Percentiles rank a stretch among this genome's conserved stretches.
These are phyloP conservation scores for Trichoderma gracile DNA, from an alignment of 2,329 filamentous ascomycete genomes.

Conservation along the genomic window DNA sequence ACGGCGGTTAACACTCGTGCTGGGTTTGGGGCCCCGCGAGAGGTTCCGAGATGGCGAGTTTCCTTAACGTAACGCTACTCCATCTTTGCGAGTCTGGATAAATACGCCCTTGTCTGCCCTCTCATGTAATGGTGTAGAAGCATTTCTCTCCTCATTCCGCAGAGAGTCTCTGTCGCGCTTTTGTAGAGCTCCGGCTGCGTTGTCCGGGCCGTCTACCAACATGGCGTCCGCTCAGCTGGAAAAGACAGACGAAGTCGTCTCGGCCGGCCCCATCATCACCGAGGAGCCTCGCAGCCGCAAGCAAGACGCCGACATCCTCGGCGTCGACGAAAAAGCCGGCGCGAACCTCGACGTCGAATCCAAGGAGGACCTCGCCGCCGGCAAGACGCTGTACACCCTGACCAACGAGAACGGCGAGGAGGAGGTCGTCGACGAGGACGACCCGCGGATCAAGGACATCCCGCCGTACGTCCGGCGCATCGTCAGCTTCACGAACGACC, in stretches of 20 bases:
- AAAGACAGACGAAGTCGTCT: constrained; percentile 9
- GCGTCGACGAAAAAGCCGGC: constrained; percentile 26
- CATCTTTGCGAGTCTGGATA: background rate
- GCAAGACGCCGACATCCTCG: constrained; percentile 18
- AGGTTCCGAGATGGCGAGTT: background rate
- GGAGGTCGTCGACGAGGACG: constrained; percentile 44
- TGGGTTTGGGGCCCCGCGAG: constrained; percentile 1
- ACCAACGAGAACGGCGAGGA: constrained; percentile 32
- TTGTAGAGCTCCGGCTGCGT: constrained; percentile 7
- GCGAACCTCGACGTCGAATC: constrained; percentile 25
- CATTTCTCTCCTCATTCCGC: background rate
- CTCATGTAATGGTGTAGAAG: background rate
- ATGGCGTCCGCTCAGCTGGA: constrained; percentile 22
- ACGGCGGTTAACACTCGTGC: background rate
- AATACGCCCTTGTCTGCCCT: constrained; percentile 13
- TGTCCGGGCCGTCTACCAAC: background rate
- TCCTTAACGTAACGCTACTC: constrained; percentile 9
- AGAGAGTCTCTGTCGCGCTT: background rate
- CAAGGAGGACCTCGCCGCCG: constrained; percentile 17
- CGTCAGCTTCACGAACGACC: constrained; percentile 59
- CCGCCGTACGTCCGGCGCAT: constrained; percentile 54
- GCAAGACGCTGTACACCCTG: constrained; percentile 27
- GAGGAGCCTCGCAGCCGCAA: background rate
- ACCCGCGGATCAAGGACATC: constrained; percentile 54
- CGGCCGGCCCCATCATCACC: constrained; percentile 9